Conservation (phyloP, 164 flowering plant genomes). For the Tetracentron sinense region DNA sequence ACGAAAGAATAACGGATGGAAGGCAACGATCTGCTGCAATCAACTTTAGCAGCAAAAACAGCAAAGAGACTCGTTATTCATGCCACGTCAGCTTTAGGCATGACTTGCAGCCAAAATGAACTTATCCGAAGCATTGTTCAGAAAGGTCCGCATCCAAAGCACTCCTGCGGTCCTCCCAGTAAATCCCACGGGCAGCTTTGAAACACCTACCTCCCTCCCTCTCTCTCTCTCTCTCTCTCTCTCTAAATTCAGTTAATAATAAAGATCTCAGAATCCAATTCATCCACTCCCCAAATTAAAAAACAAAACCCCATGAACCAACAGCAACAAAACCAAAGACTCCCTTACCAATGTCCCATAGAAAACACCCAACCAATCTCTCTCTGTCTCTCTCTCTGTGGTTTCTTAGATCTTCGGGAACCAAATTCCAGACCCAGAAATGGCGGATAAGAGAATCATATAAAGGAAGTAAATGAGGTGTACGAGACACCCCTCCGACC, state of each 20-base stretch:
- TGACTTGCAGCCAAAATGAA: too few relatives aligned
- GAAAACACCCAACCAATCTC: not conserved
- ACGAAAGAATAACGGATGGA: too few relatives aligned
- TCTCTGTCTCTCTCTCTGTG: not conserved
- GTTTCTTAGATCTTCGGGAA: not conserved
- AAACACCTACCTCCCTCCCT: not conserved
- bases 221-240: conserved; percentile 3
- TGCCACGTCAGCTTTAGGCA: too few relatives aligned
- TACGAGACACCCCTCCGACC: conserved; percentile 55
- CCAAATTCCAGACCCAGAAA: not conserved
- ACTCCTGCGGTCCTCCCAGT: too few relatives aligned
- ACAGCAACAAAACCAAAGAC: not conserved
- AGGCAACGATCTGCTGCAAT: too few relatives aligned
- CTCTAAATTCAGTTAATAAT: too few relatives aligned
- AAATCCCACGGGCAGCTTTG: not conserved
- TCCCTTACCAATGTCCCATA: not conserved
- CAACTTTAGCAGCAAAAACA: too few relatives aligned
- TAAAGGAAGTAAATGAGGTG: conserved; percentile 60
- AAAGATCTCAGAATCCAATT: too few relatives aligned
- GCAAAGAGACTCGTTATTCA: too few relatives aligned
- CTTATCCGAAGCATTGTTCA: too few relatives aligned
- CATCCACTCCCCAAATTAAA: not conserved
- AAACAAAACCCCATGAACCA: not conserved
- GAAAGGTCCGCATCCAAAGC: too few relatives aligned
- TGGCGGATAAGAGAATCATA: not conserved